A percentile compares a stretch with the other conserved stretches of the same genome.
Evolutionary conservation across 1,284 basidiomycete genomes (phyloP).

Genomic region (Tremellales sp.): DNA sequence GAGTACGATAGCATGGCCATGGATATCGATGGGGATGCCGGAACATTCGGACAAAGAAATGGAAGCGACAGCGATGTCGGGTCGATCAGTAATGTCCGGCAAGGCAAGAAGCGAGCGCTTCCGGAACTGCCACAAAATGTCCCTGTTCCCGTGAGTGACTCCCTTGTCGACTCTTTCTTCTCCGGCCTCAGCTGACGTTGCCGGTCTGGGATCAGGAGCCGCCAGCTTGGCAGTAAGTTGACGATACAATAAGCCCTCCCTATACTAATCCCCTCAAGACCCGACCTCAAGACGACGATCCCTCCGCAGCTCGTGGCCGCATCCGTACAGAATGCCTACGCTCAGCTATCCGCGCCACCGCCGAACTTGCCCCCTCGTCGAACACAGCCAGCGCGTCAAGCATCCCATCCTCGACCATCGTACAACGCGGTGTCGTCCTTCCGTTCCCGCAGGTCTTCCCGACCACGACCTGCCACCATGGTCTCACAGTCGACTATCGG

Average conservation of each 20-base stretch:
- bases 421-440: not conserved
- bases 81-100: slow-evolving; percentile 2
- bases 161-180: not conserved
- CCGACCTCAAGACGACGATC: slow-evolving; percentile 38
- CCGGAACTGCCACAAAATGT: slow-evolving; percentile 31
- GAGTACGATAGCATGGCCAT: slow-evolving; percentile 1
- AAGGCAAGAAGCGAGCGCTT: slow-evolving; percentile 20
- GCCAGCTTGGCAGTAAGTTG: slow-evolving; percentile 36
- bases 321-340: slow-evolving; percentile 31
- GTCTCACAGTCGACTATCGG: not conserved
- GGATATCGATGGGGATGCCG: slow-evolving; percentile 1
- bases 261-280: slow-evolving; percentile 15
- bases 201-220: slow-evolving; percentile 16
- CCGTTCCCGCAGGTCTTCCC: too few relatives aligned
- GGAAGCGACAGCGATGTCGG: not conserved
- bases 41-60: slow-evolving; percentile 1
- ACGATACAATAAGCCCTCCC: not conserved
- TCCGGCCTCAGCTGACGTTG: not conserved
- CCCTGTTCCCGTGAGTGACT: slow-evolving; percentile 26
- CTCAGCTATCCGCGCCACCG: slow-evolving; percentile 31
- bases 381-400: slow-evolving; percentile 1
- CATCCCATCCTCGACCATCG: not conserved
- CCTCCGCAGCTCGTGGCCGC: slow-evolving; percentile 25
- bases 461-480: not conserved
- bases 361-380: slow-evolving; percentile 29